Evolutionary conservation across 2,329 filamentous ascomycete genomes (phyloP).

Genomic region (Colletotrichum kahawae): DNA sequence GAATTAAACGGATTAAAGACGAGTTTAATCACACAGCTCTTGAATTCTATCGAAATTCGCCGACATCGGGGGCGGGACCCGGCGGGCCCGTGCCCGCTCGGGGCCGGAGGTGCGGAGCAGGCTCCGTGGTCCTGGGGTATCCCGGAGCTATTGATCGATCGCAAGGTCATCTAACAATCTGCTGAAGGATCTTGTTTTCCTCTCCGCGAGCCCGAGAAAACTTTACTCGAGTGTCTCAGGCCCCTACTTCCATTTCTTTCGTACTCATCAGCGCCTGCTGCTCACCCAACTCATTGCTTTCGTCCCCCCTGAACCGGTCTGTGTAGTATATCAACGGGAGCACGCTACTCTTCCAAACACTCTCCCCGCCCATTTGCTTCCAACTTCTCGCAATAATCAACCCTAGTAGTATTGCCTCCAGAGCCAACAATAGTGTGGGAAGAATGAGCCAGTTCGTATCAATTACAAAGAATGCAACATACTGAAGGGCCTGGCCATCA

Average conservation of each 20-base stretch:
- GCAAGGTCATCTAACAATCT: not conserved
- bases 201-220: not conserved
- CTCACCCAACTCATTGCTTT: rapidly evolving
- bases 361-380: not conserved
- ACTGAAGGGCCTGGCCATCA: not conserved
- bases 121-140: no score
- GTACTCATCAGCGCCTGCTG: not conserved
- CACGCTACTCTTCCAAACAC: not conserved
- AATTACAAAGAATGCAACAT: not conserved
- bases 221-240: not conserved
- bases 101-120: no score
- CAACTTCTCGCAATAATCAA: not conserved
- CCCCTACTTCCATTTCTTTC: not conserved
- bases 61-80: no score
- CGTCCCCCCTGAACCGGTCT: not conserved
- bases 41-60: no score
- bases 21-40: no score
- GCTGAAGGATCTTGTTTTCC: not conserved
- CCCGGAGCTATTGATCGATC: no score
- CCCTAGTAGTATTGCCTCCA: not conserved
- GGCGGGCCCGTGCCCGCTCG: no score
- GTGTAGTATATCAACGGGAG: not conserved
- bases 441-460: not conserved
- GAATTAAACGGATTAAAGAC: no score
- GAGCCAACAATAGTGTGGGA: not conserved